Evolutionary conservation across 148 eudicot species (phyloP), one percentile per base, ranked within the genome.

Genomic region (Gaultheria prostrata): DNA sequence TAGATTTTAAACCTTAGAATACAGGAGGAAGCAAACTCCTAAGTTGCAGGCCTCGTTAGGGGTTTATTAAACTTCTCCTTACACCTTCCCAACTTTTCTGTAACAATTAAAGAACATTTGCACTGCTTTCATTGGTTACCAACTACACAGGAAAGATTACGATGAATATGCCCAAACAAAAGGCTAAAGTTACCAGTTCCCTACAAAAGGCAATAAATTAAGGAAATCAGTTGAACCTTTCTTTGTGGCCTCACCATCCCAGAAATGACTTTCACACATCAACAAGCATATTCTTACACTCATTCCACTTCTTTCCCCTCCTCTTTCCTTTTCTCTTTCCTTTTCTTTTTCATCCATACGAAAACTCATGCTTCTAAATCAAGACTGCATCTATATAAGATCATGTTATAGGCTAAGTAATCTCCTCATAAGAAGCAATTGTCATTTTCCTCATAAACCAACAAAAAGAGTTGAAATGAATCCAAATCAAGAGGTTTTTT

Each of bases 261-360:
- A 77, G 21, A 15, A 77, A 26, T 49, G 53, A 8, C 79, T 76
- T 76, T 26, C 79, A 21, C 18, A 39, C 17, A 3, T 21, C 28
- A 76, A 48, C 53, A n/a, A 20, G 79, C 56, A 76, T 76, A 45
- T 76, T 76, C 54, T 48, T 21, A 20, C 78, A 45, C 78, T 75
- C 26, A n/a, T 76, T 45, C 78, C 48, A 76, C 78, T 75, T 75
- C 53, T 75, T 45, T 10, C 26, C n/a, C 78, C 48, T 46, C 78
- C 78, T 46, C 54, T 48, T 48, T 43, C 50, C 17, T 70, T 70
- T 28, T 4, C 74, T 32, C 43, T 32, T 32, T 10, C 33, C 17
- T 46, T 76, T 45, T 12, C 13, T 10, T 74, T n/a, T 74, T 33
- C 45, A 75, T 13, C 78, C 30, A 75, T 45, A 20, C 9, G 13